Conservation (phyloP, 371 early-diverging fungal species). For the Hamiltosporidium tvaerminnensis region DNA sequence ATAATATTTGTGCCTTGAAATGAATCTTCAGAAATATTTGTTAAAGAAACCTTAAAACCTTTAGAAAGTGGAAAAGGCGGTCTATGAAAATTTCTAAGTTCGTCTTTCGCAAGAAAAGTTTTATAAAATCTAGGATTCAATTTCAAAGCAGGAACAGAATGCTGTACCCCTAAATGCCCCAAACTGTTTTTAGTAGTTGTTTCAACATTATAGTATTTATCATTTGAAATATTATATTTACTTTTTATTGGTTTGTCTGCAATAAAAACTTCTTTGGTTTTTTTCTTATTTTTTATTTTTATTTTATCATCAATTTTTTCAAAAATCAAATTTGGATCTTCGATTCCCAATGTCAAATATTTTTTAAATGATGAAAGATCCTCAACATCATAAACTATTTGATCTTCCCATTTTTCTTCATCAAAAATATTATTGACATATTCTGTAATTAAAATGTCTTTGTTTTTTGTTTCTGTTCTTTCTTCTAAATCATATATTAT, state of each 20-base stretch:
- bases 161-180: conserved; percentile 53
- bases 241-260: conserved; percentile 32
- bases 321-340: conserved; percentile 54
- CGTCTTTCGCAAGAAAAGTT: conserved; percentile 50
- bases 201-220: conserved; percentile 50
- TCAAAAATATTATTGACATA: conserved; percentile 46
- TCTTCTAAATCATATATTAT: conserved; percentile 18
- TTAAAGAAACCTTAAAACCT: background rate
- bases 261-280: conserved; percentile 29
- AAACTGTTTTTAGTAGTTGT: conserved; percentile 41
- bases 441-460: conserved; percentile 17
- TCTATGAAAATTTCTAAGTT: conserved; percentile 50
- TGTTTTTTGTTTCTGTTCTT: background rate
- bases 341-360: conserved; percentile 40
- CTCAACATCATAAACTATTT: conserved; percentile 45
- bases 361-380: conserved; percentile 11
- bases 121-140: conserved; percentile 49
- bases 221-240: conserved; percentile 54
- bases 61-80: conserved; percentile 25
- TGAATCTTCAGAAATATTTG: too few species aligned
- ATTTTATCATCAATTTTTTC: conserved; percentile 48
- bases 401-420: conserved; percentile 44
- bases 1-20: conserved; percentile 25
- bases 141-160: conserved; percentile 51
- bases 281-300: conserved; percentile 5